A percentile compares a stretch with the other conserved stretches of the same genome.
Evolutionary conservation across 2,329 filamentous ascomycete genomes (phyloP).

Genomic region (Stagonosporopsis chrysanthemi): DNA sequence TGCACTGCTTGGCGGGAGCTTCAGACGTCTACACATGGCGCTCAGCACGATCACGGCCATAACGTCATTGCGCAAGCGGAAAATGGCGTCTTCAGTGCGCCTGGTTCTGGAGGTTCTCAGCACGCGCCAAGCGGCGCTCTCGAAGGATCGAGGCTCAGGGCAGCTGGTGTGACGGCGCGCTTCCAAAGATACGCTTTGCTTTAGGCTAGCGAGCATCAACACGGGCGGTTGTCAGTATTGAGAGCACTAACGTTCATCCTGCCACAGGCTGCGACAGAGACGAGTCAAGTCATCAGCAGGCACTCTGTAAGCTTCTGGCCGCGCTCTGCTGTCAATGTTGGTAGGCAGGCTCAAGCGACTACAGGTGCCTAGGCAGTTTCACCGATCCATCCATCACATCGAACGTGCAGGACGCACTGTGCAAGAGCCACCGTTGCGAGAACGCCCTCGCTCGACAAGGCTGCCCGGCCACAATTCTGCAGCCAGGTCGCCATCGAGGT

Average conservation of each 20-base stretch:
- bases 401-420: slow-evolving; percentile 7
- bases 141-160: slow-evolving; percentile 15
- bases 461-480: slow-evolving; percentile 5
- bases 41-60: background rate
- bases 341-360: slow-evolving; percentile 15
- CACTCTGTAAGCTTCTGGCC: slow-evolving; percentile 3
- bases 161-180: slow-evolving; percentile 17
- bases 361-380: slow-evolving; percentile 11
- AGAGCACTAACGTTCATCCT: slow-evolving; percentile 11
- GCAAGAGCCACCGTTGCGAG: slow-evolving; percentile 1
- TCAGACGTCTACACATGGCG: background rate
- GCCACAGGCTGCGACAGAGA: slow-evolving; percentile 19
- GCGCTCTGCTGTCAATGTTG: background rate
- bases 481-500: background rate
- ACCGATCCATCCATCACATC: slow-evolving; percentile 1
- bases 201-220: slow-evolving; percentile 8
- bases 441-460: slow-evolving; percentile 4
- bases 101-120: background rate
- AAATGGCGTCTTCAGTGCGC: background rate
- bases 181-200: slow-evolving; percentile 10
- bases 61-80: background rate
- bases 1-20: background rate
- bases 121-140: slow-evolving; percentile 11
- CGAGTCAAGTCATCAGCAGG: slow-evolving; percentile 19
- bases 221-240: slow-evolving; percentile 8